Conservation (phyloP, 2,329 filamentous ascomycete species). For the Pyrenophora teres region DNA sequence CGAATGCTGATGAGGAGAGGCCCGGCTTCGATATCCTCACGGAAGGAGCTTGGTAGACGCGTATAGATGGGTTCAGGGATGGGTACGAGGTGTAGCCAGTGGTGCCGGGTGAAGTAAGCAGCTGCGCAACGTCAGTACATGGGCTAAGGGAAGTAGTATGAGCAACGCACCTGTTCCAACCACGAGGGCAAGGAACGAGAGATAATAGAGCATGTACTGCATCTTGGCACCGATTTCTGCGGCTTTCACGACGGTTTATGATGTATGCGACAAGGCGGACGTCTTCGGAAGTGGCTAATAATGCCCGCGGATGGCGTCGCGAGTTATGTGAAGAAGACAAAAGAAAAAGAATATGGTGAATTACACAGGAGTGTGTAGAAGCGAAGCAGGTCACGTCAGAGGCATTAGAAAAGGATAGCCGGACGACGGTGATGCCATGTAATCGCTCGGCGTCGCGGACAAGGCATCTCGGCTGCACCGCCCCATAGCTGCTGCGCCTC, state of each 20-base stretch:
- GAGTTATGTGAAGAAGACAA: constrained; percentile 11
- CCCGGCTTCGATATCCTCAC: constrained; percentile 88
- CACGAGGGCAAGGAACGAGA: constrained; percentile 73
- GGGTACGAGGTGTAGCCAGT: constrained; percentile 75
- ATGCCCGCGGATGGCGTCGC: constrained; percentile 8
- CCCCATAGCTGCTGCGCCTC: constrained; percentile 12
- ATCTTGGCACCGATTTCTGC: constrained; percentile 55
- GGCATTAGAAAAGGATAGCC: constrained; percentile 3
- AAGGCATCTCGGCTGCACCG: constrained; percentile 18
- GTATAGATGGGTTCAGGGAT: constrained; percentile 71
- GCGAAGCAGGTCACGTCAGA: constrained; percentile 2
- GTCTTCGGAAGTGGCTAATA: constrained; percentile 21
- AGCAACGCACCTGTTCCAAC: constrained; percentile 65
- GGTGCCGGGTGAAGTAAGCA: constrained; percentile 78
- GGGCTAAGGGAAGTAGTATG: constrained; percentile 6
- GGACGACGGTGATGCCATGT: constrained; percentile 10
- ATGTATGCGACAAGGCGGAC: constrained; percentile 18
- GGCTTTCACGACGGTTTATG: constrained; percentile 5
- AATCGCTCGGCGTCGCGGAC: constrained; percentile 16
- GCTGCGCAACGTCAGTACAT: constrained; percentile 49
- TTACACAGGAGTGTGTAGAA: constrained; percentile 10
- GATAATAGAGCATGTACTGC: constrained; percentile 79
- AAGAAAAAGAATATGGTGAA: constrained; percentile 13
- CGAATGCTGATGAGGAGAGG: constrained; percentile 80
- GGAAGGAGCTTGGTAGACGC: constrained; percentile 76